phyloP scores from a whole-genome alignment of 805 yeast species.

The Yamadazyma phyllophila region DNA sequence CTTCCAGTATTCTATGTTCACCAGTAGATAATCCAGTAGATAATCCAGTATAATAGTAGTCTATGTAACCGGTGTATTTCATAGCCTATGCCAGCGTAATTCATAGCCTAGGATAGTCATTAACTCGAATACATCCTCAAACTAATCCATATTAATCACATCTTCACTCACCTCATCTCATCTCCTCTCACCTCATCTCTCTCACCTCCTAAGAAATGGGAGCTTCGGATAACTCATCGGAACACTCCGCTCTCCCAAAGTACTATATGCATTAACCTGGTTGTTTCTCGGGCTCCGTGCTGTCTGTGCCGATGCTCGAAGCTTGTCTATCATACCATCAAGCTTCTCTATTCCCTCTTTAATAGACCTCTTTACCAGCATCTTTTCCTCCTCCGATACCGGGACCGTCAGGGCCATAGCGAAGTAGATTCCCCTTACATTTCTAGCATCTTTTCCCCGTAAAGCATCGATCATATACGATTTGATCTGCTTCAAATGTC shows the following conservation, averaged over 20 bases:
- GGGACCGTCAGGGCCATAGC: slow-evolving; percentile 22
- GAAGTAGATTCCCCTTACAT: slow-evolving; percentile 25
- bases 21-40: no score
- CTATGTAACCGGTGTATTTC: no score
- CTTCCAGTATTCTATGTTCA: no score
- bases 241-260: slow-evolving; percentile 12
- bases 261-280: slow-evolving; percentile 8
- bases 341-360: background rate
- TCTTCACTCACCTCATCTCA: no score
- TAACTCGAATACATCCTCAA: no score
- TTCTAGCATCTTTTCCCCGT: slow-evolving; percentile 5
- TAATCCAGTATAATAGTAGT: no score
- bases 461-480: slow-evolving; percentile 16
- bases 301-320: no score
- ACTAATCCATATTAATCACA: no score
- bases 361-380: background rate
- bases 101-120: no score
- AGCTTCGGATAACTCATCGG: slow-evolving; percentile 21
- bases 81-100: no score
- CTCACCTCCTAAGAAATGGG: slow-evolving; percentile 21
- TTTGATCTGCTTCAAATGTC: slow-evolving; percentile 24
- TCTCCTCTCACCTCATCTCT: no score
- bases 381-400: slow-evolving; percentile 16
- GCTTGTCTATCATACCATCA: no score
- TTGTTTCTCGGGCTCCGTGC: background rate